These are phyloP conservation scores for Hypoxylon crocopeplum DNA, from an alignment of 495 filamentous ascomycete species.

Conservation along the genomic window DNA sequence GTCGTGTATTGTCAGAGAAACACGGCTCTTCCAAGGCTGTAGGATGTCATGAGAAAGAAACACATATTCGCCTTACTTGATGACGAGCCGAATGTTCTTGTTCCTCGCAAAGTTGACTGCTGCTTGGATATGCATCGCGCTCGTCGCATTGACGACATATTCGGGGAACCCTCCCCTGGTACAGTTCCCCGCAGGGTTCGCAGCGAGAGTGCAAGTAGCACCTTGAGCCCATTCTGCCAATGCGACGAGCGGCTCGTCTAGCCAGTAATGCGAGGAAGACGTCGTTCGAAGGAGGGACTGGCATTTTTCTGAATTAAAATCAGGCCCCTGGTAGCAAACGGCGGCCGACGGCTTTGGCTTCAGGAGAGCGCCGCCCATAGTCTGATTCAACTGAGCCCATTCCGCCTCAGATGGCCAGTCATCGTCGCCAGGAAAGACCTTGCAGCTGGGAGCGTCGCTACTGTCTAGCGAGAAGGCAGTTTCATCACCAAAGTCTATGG, in stretches of 20 bases:
- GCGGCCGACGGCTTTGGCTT: conserved; percentile 60
- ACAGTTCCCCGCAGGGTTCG: conserved; percentile 48
- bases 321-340: conserved; percentile 57
- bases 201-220: conserved; percentile 41
- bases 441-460: conserved; percentile 45
- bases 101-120: conserved; percentile 69
- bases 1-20: background rate
- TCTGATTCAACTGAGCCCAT: conserved; percentile 55
- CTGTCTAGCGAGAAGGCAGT: background rate
- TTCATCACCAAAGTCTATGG: conserved; percentile 46
- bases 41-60: background rate
- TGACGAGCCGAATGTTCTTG: conserved; percentile 61
- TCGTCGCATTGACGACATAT: conserved; percentile 64
- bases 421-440: conserved; percentile 57
- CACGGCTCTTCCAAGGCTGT: background rate
- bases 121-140: conserved; percentile 58
- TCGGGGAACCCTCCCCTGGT: conserved; percentile 63
- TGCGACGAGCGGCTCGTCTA: conserved; percentile 47
- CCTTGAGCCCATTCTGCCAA: conserved; percentile 49
- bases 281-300: conserved; percentile 39
- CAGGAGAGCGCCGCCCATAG: conserved; percentile 56
- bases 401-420: conserved; percentile 52
- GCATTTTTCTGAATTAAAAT: conserved; percentile 52
- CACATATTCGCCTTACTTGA: conserved; percentile 54
- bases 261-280: conserved; percentile 39